A percentile compares a stretch with the other conserved stretches of the same genome.
phyloP scores from a whole-genome alignment of 306 rosid species.

The Inga oerstediana region DNA sequence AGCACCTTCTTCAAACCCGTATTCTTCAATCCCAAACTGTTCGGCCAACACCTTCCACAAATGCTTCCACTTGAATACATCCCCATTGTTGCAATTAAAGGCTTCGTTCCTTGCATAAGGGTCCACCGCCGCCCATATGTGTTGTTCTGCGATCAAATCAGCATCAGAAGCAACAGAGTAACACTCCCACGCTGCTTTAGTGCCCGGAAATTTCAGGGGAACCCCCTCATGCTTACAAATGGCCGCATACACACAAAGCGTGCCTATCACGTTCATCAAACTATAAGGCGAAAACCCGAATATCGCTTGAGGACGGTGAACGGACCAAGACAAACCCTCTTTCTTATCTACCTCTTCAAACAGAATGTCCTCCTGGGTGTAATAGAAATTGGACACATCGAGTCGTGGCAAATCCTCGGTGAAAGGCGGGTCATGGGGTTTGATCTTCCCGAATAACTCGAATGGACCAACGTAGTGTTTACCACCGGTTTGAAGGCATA shows the following conservation, averaged over 20 bases:
- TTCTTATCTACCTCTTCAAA: constrained; percentile 44
- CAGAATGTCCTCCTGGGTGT: constrained; percentile 34
- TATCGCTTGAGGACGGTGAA: constrained; percentile 42
- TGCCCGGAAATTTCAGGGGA: constrained; percentile 7
- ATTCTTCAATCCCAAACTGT: constrained; percentile 21
- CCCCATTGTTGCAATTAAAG: constrained; percentile 9
- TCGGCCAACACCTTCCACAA: constrained; percentile 19
- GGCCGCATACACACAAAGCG: constrained; percentile 14
- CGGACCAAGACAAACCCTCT: constrained; percentile 53
- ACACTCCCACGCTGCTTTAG: constrained; percentile 13
- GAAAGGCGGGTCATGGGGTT: constrained; percentile 50
- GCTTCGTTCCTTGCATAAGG: constrained; percentile 17
- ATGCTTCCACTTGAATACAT: constrained; percentile 18
- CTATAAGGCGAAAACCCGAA: constrained; percentile 15
- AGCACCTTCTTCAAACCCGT: constrained; percentile 4
- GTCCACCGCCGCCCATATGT: constrained; percentile 13
- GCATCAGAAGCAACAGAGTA: constrained; percentile 4
- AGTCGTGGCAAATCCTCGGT: constrained; percentile 60
- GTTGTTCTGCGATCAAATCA: constrained; percentile 18
- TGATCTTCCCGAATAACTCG: constrained; percentile 31
- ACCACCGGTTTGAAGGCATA: constrained; percentile 4
- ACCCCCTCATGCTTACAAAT: constrained; percentile 18
- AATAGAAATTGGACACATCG: constrained; percentile 27
- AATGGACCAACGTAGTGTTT: constrained; percentile 55
- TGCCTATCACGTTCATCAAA: constrained; percentile 12